Conservation (phyloP, 768 basidiomycete species). For the Suillus plorans region DNA sequence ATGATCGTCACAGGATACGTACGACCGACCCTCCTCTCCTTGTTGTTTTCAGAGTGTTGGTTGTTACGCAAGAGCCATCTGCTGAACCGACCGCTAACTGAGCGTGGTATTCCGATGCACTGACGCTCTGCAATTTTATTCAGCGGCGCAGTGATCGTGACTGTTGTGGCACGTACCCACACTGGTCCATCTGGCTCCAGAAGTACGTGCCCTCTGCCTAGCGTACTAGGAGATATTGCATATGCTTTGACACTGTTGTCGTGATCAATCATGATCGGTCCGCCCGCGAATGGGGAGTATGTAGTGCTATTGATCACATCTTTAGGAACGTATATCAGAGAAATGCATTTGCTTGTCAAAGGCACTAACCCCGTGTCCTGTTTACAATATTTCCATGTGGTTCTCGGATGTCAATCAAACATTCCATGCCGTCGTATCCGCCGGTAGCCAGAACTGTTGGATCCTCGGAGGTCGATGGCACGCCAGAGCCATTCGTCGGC, state of each 20-base stretch:
- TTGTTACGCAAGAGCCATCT: constrained; percentile 80
- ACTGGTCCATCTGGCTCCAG: constrained; percentile 77
- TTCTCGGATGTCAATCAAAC: constrained; percentile 76
- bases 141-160: not conserved
- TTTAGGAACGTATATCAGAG: constrained; percentile 25
- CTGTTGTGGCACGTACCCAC: constrained; percentile 60
- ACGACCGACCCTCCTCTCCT: constrained; percentile 73
- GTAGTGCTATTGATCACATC: constrained; percentile 70
- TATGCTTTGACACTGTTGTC: constrained; percentile 80
- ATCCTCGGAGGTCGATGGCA: constrained; percentile 46
- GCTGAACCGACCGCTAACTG: constrained; percentile 80
- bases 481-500: constrained; percentile 47
- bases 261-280: constrained; percentile 76
- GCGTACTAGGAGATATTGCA: constrained; percentile 67
- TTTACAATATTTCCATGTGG: constrained; percentile 67
- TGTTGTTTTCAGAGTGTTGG: constrained; percentile 66
- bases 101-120: constrained; percentile 83
- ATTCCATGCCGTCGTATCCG: constrained; percentile 78
- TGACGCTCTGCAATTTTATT: constrained; percentile 50
- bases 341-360: not conserved
- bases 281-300: constrained; percentile 67
- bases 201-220: constrained; percentile 70
- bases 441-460: constrained; percentile 76
- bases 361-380: constrained; percentile 65
- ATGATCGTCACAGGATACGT: constrained; percentile 24